Evolutionary conservation across 2,329 filamentous ascomycete genomes (phyloP).

Genomic region (Fusarium compactum): DNA sequence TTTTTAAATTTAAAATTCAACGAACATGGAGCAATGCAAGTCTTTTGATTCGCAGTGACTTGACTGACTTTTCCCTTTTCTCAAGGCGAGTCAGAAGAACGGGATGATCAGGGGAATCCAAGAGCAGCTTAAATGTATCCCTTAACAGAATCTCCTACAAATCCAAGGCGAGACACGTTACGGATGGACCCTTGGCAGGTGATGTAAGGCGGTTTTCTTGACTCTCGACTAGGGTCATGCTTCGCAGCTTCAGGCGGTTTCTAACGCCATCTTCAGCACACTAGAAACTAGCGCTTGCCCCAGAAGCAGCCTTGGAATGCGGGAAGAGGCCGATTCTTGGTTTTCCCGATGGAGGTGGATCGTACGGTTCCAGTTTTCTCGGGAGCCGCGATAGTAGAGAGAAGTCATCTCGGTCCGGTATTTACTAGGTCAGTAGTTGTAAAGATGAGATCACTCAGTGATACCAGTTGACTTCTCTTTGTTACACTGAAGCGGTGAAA

Average conservation of each 20-base stretch:
- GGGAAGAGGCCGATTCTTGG: conserved; percentile 37
- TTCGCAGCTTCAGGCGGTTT: neutral
- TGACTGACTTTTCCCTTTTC: neutral
- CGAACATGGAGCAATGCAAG: neutral
- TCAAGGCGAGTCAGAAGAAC: conserved; percentile 28
- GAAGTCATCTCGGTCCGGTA: neutral
- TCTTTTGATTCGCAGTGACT: neutral
- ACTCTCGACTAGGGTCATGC: conserved; percentile 15
- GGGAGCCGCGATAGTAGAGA: conserved; percentile 31
- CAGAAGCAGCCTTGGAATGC: conserved; percentile 40
- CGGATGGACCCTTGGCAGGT: conserved; percentile 6
- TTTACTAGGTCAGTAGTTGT: neutral
- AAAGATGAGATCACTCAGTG: neutral
- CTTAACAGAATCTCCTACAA: conserved; percentile 7
- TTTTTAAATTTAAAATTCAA: neutral
- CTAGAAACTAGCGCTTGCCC: conserved; percentile 29
- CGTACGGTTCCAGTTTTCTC: conserved; percentile 30
- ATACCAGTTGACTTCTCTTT: neutral
- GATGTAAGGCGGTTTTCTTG: conserved; percentile 28
- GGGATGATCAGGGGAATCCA: conserved; percentile 36
- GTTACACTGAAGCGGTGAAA: conserved; percentile 27
- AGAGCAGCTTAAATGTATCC: neutral
- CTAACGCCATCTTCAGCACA: conserved; percentile 37
- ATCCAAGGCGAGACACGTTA: conserved; percentile 11
- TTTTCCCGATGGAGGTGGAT: conserved; percentile 26